Conservation (phyloP, 371 early-diverging fungal species). For the Mucor lusitanicus region DNA sequence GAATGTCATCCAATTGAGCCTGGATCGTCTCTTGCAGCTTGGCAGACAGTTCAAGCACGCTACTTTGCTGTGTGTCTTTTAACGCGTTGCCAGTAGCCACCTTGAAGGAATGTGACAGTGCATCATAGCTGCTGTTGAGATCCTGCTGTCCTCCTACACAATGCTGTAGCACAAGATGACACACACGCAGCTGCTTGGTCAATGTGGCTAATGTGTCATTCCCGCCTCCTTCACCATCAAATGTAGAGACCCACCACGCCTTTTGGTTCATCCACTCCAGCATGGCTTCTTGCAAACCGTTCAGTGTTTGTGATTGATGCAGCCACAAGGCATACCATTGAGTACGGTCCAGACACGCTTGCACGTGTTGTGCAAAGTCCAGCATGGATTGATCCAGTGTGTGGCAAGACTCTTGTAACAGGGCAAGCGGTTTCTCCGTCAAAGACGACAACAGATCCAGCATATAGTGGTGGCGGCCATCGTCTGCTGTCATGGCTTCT, state of each 20-base stretch:
- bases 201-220: not conserved
- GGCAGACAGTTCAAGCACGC: not conserved
- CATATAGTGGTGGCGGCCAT: not conserved
- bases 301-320: not conserved
- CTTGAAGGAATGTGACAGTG: not conserved
- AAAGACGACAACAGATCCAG: not conserved
- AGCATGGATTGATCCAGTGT: not conserved
- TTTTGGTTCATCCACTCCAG: conserved; percentile 31
- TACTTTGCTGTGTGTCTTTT: not conserved
- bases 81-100: not conserved
- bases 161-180: not conserved
- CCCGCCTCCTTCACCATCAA: conserved; percentile 3
- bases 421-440: not conserved
- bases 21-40: conserved; percentile 16
- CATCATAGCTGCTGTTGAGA: not conserved
- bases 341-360: conserved; percentile 14
- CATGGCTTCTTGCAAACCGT: conserved; percentile 16
- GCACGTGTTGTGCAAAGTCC: not conserved
- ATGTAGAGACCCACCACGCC: conserved; percentile 19
- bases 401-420: not conserved
- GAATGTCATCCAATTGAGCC: conserved; percentile 15
- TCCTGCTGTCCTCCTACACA: not conserved
- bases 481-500: not conserved
- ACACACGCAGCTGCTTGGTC: not conserved
- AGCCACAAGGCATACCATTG: conserved; percentile 19